Evolutionary conservation across 805 yeast genomes (phyloP).

Genomic region (Pichia sporocuriosa): DNA sequence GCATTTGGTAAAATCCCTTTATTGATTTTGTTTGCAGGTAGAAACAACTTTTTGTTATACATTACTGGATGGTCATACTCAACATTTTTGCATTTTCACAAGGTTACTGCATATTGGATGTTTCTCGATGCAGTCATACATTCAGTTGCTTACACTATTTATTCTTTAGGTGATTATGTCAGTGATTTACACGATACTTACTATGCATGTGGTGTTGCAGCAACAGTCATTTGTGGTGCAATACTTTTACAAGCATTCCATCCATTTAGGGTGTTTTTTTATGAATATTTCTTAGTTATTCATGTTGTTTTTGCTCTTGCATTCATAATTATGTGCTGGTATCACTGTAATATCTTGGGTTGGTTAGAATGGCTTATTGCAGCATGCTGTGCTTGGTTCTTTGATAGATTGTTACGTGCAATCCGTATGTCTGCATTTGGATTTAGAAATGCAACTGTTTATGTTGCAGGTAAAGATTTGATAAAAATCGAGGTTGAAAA

Average conservation of each 20-base stretch:
- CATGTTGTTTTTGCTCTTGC: slow-evolving; percentile 51
- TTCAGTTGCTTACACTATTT: slow-evolving; percentile 29
- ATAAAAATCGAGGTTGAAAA: slow-evolving; percentile 25
- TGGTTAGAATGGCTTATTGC: slow-evolving; percentile 31
- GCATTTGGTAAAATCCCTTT: slow-evolving; percentile 36
- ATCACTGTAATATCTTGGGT: slow-evolving; percentile 41
- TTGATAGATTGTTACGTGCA: slow-evolving; percentile 45
- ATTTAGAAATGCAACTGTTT: slow-evolving; percentile 15
- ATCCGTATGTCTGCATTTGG: slow-evolving; percentile 21
- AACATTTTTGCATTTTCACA: slow-evolving; percentile 51
- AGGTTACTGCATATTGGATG: slow-evolving; percentile 53
- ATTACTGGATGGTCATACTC: slow-evolving; percentile 38
- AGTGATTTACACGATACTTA: slow-evolving; percentile 12
- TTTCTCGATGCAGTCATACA: slow-evolving; percentile 35
- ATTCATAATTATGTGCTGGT: slow-evolving; percentile 49
- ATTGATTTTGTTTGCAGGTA: slow-evolving; percentile 41
- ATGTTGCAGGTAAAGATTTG: slow-evolving; percentile 8
- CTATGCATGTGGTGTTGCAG: slow-evolving; percentile 32
- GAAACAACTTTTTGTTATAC: slow-evolving; percentile 38
- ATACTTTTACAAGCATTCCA: slow-evolving; percentile 45
- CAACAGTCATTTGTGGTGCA: slow-evolving; percentile 36
- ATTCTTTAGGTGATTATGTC: slow-evolving; percentile 9
- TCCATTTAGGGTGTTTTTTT: slow-evolving; percentile 43
- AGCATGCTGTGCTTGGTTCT: slow-evolving; percentile 41
- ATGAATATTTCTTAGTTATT: slow-evolving; percentile 53